Evolutionary conservation across 1,139 yeast genomes (phyloP), one percentile per base, ranked within the genome.

Genomic region (Kodamaea derodonti): DNA sequence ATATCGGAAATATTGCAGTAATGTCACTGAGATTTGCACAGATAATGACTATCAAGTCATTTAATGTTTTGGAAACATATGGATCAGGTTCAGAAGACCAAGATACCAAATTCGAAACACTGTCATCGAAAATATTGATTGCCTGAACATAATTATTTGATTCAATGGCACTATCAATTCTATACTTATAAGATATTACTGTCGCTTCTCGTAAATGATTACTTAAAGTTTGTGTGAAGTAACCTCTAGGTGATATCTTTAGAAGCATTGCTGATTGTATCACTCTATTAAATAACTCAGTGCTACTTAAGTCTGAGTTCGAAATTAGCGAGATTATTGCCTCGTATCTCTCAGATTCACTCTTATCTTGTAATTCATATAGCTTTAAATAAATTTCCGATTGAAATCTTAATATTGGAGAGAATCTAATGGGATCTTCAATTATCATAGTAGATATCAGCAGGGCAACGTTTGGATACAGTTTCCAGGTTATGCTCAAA

Each of bases 1-100:
- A 69, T 4, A 56, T 48, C 3, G 60, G 59, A 37, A 67, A 67
- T 1, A 64, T 42, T 4, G 49, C 53, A 11, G 46, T 43, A 14
- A 65, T 46, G 26, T 53, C 49, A 3, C 45, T 45, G 32, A 46
- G 37, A 11, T 48, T 36, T 11, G 42, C 20, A 37, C 64, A 51
- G 2, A 56, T 27, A 2, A 52, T 27, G 3, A 58, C 48, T 13
- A 67, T 54, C 27, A 69, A 48, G 30, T 58, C 55, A 43, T 65
- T 67, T 35, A 69, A 48, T 0, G 72, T 58, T 9, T 46, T 47
- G 6, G 49, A 39, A 6, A 61, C 43, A 1, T 54, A 37, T 1
- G 72, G 72, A 32, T 64, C 66, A 2, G 41, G 27, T 11, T 49
- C 52, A 6, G 51, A 48, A 3, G 57, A 41, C 75, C 75, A 69